Base-by-base conservation (phyloP, 148 eudicot species). In the Silene conica region DNA sequence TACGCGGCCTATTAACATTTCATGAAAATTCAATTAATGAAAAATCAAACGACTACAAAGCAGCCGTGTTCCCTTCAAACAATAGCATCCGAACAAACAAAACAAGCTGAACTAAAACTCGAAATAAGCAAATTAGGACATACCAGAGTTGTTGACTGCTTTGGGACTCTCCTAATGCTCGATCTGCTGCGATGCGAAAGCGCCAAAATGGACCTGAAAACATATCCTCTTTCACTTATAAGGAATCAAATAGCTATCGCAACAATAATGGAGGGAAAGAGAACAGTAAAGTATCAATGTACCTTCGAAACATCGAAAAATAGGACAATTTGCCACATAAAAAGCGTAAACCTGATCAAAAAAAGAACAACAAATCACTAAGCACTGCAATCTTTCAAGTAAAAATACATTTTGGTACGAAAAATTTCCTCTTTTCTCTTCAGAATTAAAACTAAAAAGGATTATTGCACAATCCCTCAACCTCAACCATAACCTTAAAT, bases 121-220 rank as follows among this genome's bases (percentile, higher is more conserved):
- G 19, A 10, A 43, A 12, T 16, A 41, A 41, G 22, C 5, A 65
- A 60, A 45, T 45, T 50, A 0, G 25, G 43, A 67, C 85, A 55
- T 84, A 77, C 91, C 91, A 86, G 91, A 70, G 83, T 78, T 57
- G 81, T 73, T 28, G 73, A 28, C 65, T 76, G 83, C 43, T 78
- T 73, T 20, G 85, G 82, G 70, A 73, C 73, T 78, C 84, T 85
- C 64, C 77, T 73, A 71, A 83, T 50, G 70, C 70, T 63, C 26
- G 76, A 82, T 73, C 81, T 76, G 21, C 87, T 76, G 26, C 87
- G 84, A 15, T 78, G 78, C 10, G 90, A 82, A 52, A 89, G 80
- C 80, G 80, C 84, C 82, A 84, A 73, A 78, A 88, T 61, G 13
- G 89, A 83, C 94, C 94, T 89, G 83, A 48, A 72, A 75, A 60